Evolutionary conservation across 2,329 filamentous ascomycete species (phyloP).

Genomic region (Microascus cirrosus): DNA sequence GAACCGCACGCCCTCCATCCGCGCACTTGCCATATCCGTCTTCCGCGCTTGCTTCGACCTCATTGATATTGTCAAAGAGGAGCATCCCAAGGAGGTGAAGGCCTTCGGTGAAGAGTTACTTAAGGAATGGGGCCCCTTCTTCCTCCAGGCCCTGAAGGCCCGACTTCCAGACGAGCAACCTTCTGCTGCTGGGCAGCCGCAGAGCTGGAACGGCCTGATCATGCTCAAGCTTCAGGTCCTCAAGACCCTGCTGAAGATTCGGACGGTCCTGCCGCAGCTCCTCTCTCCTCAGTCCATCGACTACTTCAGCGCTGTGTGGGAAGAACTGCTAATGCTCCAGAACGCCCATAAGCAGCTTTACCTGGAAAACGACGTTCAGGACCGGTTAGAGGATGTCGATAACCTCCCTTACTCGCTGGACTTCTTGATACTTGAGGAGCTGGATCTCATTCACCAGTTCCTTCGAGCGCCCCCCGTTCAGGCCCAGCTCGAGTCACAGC

Average conservation of each 20-base stretch:
- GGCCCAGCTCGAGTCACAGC: conserved; percentile 73
- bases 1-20: conserved; percentile 60
- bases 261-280: conserved; percentile 69
- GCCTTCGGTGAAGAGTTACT: conserved; percentile 81
- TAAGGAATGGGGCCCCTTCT: conserved; percentile 79
- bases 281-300: conserved; percentile 71
- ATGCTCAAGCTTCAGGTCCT: conserved; percentile 89
- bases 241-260: conserved; percentile 84
- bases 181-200: conserved; percentile 38
- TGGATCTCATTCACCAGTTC: conserved; percentile 89
- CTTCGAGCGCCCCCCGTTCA: conserved; percentile 81
- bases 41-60: conserved; percentile 90
- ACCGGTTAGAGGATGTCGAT: conserved; percentile 80
- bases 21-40: conserved; percentile 79
- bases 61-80: conserved; percentile 92
- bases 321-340: conserved; percentile 68
- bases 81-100: conserved; percentile 78
- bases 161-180: conserved; percentile 54
- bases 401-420: conserved; percentile 90
- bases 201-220: conserved; percentile 69
- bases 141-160: conserved; percentile 66
- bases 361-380: conserved; percentile 75
- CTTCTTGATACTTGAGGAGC: conserved; percentile 83
- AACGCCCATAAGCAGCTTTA: conserved; percentile 71
- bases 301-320: conserved; percentile 82